phyloP scores from a whole-genome alignment of 257 asterid genomes.

The Echium plantagineum region DNA sequence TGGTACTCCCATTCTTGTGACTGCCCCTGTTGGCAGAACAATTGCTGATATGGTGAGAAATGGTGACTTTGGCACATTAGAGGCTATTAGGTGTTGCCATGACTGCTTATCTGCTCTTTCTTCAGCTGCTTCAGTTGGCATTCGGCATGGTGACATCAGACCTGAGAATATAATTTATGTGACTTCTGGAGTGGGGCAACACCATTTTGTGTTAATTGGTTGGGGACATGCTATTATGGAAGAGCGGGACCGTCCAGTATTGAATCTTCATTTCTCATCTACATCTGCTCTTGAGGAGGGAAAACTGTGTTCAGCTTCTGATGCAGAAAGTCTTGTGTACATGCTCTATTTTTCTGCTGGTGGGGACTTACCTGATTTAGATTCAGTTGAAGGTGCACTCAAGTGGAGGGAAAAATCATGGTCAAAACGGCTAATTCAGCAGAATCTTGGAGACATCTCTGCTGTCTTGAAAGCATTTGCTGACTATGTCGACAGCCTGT shows the following conservation, averaged over 20 bases:
- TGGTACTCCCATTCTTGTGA: constrained; percentile 72
- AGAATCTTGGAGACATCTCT: constrained; percentile 85
- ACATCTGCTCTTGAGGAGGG: constrained; percentile 97
- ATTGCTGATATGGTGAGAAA: constrained; percentile 65
- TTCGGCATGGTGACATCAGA: constrained; percentile 88
- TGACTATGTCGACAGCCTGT: constrained; percentile 92
- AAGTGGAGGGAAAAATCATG: constrained; percentile 93
- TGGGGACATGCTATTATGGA: constrained; percentile 98
- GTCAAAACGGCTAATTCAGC: constrained; percentile 95
- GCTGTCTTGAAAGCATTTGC: constrained; percentile 95
- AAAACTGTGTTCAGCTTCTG: constrained; percentile 86
- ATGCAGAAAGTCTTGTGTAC: constrained; percentile 88
- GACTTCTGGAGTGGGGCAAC: constrained; percentile 39
- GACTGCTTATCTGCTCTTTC: constrained; percentile 88
- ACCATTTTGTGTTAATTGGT: constrained; percentile 60
- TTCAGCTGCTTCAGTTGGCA: constrained; percentile 55
- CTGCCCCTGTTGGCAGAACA: constrained; percentile 71
- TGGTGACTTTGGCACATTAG: constrained; percentile 52
- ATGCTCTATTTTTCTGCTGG: constrained; percentile 70
- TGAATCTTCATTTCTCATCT: constrained; percentile 88
- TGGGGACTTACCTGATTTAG: constrained; percentile 68
- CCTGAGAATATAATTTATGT: constrained; percentile 75
- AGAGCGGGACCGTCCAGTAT: constrained; percentile 84
- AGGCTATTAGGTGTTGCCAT: constrained; percentile 86
- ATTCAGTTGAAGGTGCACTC: constrained; percentile 93